phyloP scores from a whole-genome alignment of 768 basidiomycete genomes.

The Amanita brunnescens region DNA sequence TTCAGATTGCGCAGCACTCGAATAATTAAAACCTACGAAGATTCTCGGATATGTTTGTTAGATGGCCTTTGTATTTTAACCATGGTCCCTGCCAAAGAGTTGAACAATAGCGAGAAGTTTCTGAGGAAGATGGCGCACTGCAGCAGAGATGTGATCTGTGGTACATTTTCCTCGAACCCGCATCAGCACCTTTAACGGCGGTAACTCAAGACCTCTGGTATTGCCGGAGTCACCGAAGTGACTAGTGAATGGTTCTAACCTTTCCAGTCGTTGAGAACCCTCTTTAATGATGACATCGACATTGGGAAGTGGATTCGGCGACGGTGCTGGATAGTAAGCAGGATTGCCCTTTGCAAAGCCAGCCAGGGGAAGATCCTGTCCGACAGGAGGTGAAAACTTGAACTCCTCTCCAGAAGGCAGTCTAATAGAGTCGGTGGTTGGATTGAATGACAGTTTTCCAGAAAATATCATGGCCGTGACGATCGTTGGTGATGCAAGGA shows the following conservation, averaged over 20 bases:
- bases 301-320: slow-evolving; percentile 66
- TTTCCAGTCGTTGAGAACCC: slow-evolving; percentile 78
- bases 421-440: slow-evolving; percentile 64
- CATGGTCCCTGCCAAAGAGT: slow-evolving; percentile 62
- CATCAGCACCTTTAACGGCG: slow-evolving; percentile 76
- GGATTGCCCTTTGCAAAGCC: slow-evolving; percentile 74
- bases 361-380: slow-evolving; percentile 71
- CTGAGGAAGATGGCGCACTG: slow-evolving; percentile 37
- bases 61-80: slow-evolving; percentile 97
- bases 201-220: slow-evolving; percentile 60
- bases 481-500: slow-evolving; percentile 92
- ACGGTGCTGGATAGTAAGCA: slow-evolving; percentile 71
- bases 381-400: slow-evolving; percentile 77
- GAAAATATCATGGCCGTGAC: slow-evolving; percentile 98
- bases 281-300: slow-evolving; percentile 71
- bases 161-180: slow-evolving; percentile 97
- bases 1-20: not conserved
- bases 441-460: slow-evolving; percentile 90
- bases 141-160: slow-evolving; percentile 97
- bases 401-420: slow-evolving; percentile 69
- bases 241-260: slow-evolving; percentile 76
- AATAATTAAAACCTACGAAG: slow-evolving; percentile 47
- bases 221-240: slow-evolving; percentile 53
- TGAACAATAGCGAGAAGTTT: not conserved
- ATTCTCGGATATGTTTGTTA: slow-evolving; percentile 95